Percentiles rank a stretch among this genome's conserved stretches.
Evolutionary conservation across 2,329 filamentous ascomycete species (phyloP).

Genomic region (Paraconiothyrium brasiliense): DNA sequence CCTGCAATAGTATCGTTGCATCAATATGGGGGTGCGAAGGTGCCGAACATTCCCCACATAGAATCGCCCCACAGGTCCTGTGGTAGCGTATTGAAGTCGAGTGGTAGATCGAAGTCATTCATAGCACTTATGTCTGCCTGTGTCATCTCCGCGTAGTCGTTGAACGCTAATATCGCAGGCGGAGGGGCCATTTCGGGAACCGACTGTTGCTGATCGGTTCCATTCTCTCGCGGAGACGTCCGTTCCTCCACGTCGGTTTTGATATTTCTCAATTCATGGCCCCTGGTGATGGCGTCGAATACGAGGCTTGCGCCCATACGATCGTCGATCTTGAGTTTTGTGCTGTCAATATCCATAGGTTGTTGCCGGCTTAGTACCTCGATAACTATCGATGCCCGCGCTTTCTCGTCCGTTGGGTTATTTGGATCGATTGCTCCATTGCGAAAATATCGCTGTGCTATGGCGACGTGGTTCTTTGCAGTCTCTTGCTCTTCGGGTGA

Average conservation of each 20-base stretch:
- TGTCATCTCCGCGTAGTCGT: slow-evolving; percentile 10
- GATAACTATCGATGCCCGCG: slow-evolving; percentile 26
- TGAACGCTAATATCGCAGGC: background rate
- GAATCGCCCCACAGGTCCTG: slow-evolving; percentile 35
- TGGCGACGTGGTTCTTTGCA: slow-evolving; percentile 35
- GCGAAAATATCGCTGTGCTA: slow-evolving; percentile 30
- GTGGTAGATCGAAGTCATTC: slow-evolving; percentile 18
- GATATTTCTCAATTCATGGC: slow-evolving; percentile 27
- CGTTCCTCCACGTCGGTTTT: slow-evolving; percentile 22
- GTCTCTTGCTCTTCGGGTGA: slow-evolving; percentile 32
- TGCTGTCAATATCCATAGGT: slow-evolving; percentile 27
- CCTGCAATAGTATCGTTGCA: background rate
- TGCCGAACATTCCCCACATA: slow-evolving; percentile 35
- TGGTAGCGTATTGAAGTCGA: slow-evolving; percentile 30
- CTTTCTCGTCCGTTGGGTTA: slow-evolving; percentile 24
- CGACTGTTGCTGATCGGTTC: background rate
- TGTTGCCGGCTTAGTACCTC: slow-evolving; percentile 27
- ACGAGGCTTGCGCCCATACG: slow-evolving; percentile 33
- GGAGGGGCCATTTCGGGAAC: slow-evolving; percentile 8
- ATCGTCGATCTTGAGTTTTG: slow-evolving; percentile 29
- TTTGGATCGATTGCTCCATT: slow-evolving; percentile 17
- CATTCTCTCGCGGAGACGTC: slow-evolving; percentile 1
- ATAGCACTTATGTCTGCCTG: slow-evolving; percentile 14
- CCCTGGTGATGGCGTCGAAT: slow-evolving; percentile 30
- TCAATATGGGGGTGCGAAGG: slow-evolving; percentile 17